Base-by-base conservation (phyloP, 306 rosid genomes). In the Quercus cerris region DNA sequence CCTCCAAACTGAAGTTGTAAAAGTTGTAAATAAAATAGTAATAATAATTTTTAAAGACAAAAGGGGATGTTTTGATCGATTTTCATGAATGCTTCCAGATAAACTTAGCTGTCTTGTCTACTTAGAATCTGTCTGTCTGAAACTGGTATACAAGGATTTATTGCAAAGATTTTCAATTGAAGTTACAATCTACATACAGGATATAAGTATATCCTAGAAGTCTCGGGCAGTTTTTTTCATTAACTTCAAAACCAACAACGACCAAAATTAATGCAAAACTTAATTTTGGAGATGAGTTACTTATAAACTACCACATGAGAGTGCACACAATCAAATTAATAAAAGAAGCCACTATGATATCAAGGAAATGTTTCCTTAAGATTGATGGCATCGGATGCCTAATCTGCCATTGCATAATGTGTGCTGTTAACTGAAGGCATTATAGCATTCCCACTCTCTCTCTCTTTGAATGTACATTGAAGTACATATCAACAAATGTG, bases 1-100 rank as follows among this genome's bases (percentile, higher is more conserved):
- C 98, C 98, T 82, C 97, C 97, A 20, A 91, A 58, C 98, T 92
- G 92, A 80, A 54, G 71, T 41, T 12, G 9, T 19, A 63, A 20
- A 71, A 31, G 78, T 70, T 31, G 52, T 18, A 18, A 18, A 14
- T 81, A 78, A 75, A 70, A 66, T 30, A 76, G 17, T 3, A 20
- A 70, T 38, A 7, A 38, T 8, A 38, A 38, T 38, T 38, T 38
- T 38, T 38, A 38, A 38, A 38, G 46, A 38, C 46, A 38, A 38
- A 7, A 7, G 46, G 46, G 11, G 46, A 38, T n/a, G 3, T 5
- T 71, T 14, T n/a, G 20, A 71, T 58, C 31, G 22, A 23, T 6
- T 71, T 31, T 66, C 22, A 62, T 10, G 18, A n/a, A 17, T 59
- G 76, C 70, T 66, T 7, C 27, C 44, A 44, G 28, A 8, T 3